Evolutionary conservation across 345 rosid genomes (phyloP).

Genomic region (Camelina hispida): DNA sequence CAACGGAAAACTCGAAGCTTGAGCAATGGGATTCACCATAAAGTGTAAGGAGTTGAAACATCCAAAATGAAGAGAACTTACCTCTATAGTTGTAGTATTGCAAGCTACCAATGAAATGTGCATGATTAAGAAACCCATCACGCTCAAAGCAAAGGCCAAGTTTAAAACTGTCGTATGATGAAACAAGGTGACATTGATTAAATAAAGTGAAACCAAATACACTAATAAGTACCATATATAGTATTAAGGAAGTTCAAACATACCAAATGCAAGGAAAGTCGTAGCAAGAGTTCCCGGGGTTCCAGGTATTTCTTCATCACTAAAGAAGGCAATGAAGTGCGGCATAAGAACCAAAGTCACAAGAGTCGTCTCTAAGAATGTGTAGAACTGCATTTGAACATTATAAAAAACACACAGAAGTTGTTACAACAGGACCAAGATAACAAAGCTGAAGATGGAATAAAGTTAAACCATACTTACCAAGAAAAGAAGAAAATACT

Average conservation of each 20-base stretch:
- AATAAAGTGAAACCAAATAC: neutral
- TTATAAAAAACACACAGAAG: slow-evolving; percentile 2
- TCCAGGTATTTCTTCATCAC: slow-evolving; percentile 95
- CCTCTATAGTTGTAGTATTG: slow-evolving; percentile 98
- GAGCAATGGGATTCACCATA: slow-evolving; percentile 15
- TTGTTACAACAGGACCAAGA: neutral
- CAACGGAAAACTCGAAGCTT: neutral
- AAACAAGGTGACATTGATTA: slow-evolving; percentile 26
- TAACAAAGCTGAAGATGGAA: too few species aligned
- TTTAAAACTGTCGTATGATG: slow-evolving; percentile 69
- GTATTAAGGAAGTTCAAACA: slow-evolving; percentile 18
- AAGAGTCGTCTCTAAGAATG: slow-evolving; percentile 93
- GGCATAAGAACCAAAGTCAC: slow-evolving; percentile 89
- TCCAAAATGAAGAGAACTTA: slow-evolving; percentile 22
- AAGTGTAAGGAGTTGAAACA: neutral
- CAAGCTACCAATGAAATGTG: slow-evolving; percentile 82
- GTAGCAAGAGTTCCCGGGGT: slow-evolving; percentile 95
- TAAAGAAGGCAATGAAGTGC: slow-evolving; percentile 89
- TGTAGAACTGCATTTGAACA: slow-evolving; percentile 80
- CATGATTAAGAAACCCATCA: slow-evolving; percentile 93
- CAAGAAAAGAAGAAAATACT: too few species aligned
- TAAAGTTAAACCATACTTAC: too few species aligned
- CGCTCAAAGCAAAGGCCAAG: slow-evolving; percentile 92
- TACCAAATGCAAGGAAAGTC: slow-evolving; percentile 97
- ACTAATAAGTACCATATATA: slow-evolving; percentile 18